A percentile compares a stretch with the other conserved stretches of the same genome.
These are phyloP conservation scores for Aspergillus indologenus DNA, from an alignment of 495 filamentous ascomycete genomes.

Conservation along the genomic window DNA sequence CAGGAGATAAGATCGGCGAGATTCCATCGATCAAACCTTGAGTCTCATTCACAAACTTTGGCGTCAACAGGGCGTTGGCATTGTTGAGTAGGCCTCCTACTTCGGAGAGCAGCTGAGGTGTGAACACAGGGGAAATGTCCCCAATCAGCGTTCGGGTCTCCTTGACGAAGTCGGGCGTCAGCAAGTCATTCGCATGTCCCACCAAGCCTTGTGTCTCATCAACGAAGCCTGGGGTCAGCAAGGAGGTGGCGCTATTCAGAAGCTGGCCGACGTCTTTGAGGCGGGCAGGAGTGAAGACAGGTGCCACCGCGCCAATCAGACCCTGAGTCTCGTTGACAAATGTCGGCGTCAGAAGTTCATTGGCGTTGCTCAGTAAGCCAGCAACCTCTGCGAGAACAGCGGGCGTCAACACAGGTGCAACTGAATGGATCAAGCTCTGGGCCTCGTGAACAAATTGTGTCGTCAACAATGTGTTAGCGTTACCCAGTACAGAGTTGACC, in stretches of 20 bases:
- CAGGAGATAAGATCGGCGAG: conserved; percentile 36
- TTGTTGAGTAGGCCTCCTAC: conserved; percentile 34
- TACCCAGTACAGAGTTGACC: conserved; percentile 27
- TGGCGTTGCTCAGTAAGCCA: conserved; percentile 41
- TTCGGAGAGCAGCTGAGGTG: conserved; percentile 23
- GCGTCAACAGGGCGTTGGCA: conserved; percentile 39
- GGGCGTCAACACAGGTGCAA: conserved; percentile 35
- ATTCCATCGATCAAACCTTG: conserved; percentile 39
- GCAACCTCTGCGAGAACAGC: conserved; percentile 38
- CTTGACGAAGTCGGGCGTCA: conserved; percentile 43
- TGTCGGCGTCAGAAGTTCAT: conserved; percentile 35
- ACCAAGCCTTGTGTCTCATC: conserved; percentile 36
- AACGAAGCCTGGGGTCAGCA: conserved; percentile 27
- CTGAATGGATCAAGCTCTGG: conserved; percentile 34
- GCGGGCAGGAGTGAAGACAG: conserved; percentile 34
- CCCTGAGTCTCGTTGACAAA: conserved; percentile 41
- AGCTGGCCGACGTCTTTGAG: conserved; percentile 39
- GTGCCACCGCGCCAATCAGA: conserved; percentile 21
- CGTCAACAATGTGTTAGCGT: conserved; percentile 34
- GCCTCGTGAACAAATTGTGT: conserved; percentile 37
- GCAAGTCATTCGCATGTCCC: conserved; percentile 33
- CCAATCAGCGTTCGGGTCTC: conserved; percentile 37
- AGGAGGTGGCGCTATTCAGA: conserved; percentile 37
- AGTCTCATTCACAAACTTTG: conserved; percentile 42
- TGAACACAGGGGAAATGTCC: conserved; percentile 35